Conservation (phyloP, 495 filamentous ascomycete species). For the Aspergillus sclerotiicarbonarius region DNA sequence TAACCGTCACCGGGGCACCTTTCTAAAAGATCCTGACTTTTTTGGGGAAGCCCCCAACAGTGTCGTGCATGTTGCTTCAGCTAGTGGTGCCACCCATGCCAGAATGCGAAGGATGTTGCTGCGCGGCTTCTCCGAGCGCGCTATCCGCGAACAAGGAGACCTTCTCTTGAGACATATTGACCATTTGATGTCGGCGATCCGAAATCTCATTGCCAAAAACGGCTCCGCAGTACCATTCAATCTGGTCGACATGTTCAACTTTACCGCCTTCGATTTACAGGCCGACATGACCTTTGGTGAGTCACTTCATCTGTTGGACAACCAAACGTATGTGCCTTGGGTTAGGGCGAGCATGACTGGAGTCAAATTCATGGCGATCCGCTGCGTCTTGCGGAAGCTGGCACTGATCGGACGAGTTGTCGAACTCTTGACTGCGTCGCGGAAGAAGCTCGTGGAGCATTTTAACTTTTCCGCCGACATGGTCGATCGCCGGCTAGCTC, state of each 20-base stretch:
- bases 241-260: not conserved
- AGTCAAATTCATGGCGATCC: not conserved
- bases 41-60: not conserved
- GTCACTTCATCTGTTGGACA: not conserved
- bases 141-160: not conserved
- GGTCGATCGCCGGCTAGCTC: not conserved
- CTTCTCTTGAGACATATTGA: not conserved
- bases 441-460: not conserved
- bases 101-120: not conserved
- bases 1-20: not conserved
- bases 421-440: not conserved
- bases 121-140: not conserved
- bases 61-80: not conserved
- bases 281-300: not conserved
- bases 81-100: not conserved
- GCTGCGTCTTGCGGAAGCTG: not conserved
- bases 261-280: not conserved
- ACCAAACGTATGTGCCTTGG: not conserved
- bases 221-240: not conserved
- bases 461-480: not conserved
- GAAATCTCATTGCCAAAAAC: not conserved
- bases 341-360: not conserved
- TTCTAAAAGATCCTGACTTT: not conserved
- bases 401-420: not conserved
- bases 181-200: not conserved